Evolutionary conservation across 768 basidiomycete species (phyloP), one percentile per base, ranked within the genome.

Genomic region (Mycena capillaripes): DNA sequence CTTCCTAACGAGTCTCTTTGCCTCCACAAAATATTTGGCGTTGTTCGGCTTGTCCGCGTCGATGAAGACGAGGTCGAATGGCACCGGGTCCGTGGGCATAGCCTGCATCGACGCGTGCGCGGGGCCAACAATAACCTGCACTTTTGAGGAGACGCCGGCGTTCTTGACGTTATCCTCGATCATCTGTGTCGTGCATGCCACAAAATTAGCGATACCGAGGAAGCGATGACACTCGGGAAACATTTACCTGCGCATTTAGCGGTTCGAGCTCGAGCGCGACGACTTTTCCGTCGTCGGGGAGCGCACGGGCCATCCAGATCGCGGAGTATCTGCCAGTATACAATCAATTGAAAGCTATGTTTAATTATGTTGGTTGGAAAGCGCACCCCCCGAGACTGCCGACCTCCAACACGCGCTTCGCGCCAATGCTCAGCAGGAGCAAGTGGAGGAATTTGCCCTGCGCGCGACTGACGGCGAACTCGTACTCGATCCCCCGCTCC

Each of bases 51-150:
- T 89, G 80, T 89, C 86, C 16, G 88, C 88, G 79, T 89, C 88
- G 69, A 89, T 86, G 82, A 89, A 89, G 0, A 80, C 84, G 23
- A 94, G 78, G 78, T 93, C 92, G 78, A 91, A 93, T 30, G 86
- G 86, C 10, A 23, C 23, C 6, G 10, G n/a, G 10, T 80, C 78
- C n/a, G 85, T 84, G 11, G 89, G 80, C 38, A 93, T 80, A 44
- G 81, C 84, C 29, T 79, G 79, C 44, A 93, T 81, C 0, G 87
- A 85, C 9, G 89, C 86, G 4, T 81, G 79, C 3, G 90, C 91
- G 44, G 86, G 83, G 0, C 90, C 91, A 30, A 88, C 79, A 48
- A 89, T 82, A 38, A 91, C 79, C 30, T 85, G 79, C 38, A 89
- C 84, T 77, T 89, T 89, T 40, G 79, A 72, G 6, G 84, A 77